These are phyloP conservation scores for Volvox africanus DNA, from an alignment of 139 green algal species.

Conservation along the genomic window DNA sequence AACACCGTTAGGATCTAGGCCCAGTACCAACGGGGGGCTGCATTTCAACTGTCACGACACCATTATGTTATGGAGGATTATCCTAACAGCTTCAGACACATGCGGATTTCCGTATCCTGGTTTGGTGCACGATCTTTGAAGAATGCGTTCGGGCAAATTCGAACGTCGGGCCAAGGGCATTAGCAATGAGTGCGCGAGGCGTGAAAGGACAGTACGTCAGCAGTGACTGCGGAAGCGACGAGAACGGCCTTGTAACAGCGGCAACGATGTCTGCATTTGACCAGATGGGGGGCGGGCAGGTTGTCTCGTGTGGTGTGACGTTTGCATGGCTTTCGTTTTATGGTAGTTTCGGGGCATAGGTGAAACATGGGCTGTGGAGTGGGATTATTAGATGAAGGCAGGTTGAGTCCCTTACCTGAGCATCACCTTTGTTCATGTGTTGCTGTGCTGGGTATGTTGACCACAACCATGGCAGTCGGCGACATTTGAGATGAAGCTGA, in stretches of 20 bases:
- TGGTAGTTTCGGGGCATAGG: neutral
- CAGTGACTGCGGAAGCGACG: neutral
- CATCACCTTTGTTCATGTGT: neutral
- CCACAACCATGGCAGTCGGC: neutral
- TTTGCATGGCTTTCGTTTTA: neutral
- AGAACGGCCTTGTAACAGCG: neutral
- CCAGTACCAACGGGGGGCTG: no score
- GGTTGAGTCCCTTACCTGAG: neutral
- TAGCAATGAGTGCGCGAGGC: no score
- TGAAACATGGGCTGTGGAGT: neutral
- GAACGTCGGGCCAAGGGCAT: no score
- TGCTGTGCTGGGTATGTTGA: neutral
- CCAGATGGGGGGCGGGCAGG: neutral
- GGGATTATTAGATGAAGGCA: neutral
- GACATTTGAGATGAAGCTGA: neutral
- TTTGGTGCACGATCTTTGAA: no score
- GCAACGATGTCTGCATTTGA: neutral
- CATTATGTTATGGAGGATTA: no score
- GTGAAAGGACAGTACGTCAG: neutral
- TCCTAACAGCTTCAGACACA: no score
- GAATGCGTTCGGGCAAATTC: no score
- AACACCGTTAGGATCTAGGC: no score
- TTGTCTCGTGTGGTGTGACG: neutral
- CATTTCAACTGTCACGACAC: no score
- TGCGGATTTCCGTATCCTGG: no score